Evolutionary conservation across 192 early-diverging fungal genomes (phyloP).

Genomic region (Oehlia diaphana): DNA sequence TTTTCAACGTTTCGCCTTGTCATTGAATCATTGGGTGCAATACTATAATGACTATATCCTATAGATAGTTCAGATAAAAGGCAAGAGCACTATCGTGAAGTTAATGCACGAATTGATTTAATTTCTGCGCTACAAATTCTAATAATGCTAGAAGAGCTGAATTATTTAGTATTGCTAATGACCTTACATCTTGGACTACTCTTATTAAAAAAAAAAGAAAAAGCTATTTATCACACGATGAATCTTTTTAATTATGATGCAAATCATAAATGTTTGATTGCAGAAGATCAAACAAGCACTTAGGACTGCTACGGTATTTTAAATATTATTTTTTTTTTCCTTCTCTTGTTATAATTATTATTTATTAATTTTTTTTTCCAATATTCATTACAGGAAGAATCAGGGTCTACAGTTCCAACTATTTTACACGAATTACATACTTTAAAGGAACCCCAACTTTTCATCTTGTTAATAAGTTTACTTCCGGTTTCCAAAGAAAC

Average conservation of each 20-base stretch:
- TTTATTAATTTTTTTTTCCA: slow-evolving; percentile 16
- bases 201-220: slow-evolving; percentile 97
- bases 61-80: slow-evolving; percentile 83
- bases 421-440: slow-evolving; percentile 87
- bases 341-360: too few relatives aligned
- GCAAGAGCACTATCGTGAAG: slow-evolving; percentile 75
- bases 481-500: slow-evolving; percentile 95
- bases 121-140: slow-evolving; percentile 82
- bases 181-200: slow-evolving; percentile 83
- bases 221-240: slow-evolving; percentile 93
- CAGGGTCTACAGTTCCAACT: slow-evolving; percentile 87
- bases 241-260: slow-evolving; percentile 72
- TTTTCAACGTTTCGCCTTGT: too few relatives aligned
- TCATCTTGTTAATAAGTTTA: slow-evolving; percentile 95
- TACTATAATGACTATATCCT: slow-evolving; percentile 65
- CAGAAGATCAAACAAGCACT: slow-evolving; percentile 94
- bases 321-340: neutral
- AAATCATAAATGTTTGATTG: slow-evolving; percentile 91
- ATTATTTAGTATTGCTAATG: slow-evolving; percentile 81
- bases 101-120: slow-evolving; percentile 84
- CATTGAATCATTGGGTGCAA: slow-evolving; percentile 91
- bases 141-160: slow-evolving; percentile 80
- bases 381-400: slow-evolving; percentile 55
- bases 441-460: slow-evolving; percentile 90
- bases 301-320: slow-evolving; percentile 71